Evolutionary conservation across 83 land plant genomes (phyloP).

Genomic region (Diphasiastrum complanatum): DNA sequence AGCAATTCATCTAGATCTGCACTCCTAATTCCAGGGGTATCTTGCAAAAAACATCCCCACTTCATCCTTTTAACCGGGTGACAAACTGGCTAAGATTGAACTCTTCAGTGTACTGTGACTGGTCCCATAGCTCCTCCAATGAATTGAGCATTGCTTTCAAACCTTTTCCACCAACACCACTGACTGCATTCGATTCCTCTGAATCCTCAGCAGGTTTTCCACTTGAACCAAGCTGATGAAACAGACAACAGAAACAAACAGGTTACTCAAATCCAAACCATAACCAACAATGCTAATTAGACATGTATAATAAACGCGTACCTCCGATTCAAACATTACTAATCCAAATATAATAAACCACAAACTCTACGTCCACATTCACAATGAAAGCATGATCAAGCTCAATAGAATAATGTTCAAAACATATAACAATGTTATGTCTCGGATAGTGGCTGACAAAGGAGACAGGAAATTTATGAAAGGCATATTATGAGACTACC

Average conservation of each 20-base stretch:
- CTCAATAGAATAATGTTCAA: neutral
- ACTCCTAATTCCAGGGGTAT: neutral
- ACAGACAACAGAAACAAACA: neutral
- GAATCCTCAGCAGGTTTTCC: constrained; percentile 24
- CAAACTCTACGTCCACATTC: neutral
- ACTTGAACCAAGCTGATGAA: constrained; percentile 10
- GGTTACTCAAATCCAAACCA: too few species aligned
- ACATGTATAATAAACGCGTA: too few species aligned
- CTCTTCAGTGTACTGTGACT: constrained; percentile 91
- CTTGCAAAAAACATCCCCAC: neutral
- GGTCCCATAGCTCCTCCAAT: constrained; percentile 94
- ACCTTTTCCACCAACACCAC: constrained; percentile 59
- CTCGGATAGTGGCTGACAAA: neutral
- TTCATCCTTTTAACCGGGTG: constrained; percentile 59
- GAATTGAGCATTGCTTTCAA: constrained; percentile 71
- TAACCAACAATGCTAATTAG: too few species aligned
- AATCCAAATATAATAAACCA: too few species aligned
- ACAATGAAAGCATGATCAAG: neutral
- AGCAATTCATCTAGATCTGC: neutral
- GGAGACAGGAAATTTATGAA: neutral
- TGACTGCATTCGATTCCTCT: constrained; percentile 21
- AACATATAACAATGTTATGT: neutral
- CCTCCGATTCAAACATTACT: too few species aligned
- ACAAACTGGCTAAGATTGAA: constrained; percentile 82
- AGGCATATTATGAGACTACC: constrained; percentile 29